phyloP scores from a whole-genome alignment of 1,139 yeast genomes.

The Pneumocystis jirovecii region DNA sequence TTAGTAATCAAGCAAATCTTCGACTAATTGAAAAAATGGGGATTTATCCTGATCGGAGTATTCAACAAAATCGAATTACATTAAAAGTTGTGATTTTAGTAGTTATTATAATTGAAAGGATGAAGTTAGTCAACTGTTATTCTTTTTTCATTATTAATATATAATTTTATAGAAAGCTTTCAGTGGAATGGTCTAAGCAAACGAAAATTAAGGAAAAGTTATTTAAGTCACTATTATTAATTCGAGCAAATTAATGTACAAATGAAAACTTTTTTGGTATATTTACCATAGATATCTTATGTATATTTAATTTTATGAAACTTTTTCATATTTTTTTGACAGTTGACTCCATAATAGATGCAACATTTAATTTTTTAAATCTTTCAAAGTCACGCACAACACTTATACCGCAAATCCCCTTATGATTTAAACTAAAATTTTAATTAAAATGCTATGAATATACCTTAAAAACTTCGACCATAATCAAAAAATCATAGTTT shows the following conservation, averaged over 20 bases:
- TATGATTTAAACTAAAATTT: slow-evolving; percentile 9
- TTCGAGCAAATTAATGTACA: not conserved
- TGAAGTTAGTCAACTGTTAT: not conserved
- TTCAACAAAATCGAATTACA: slow-evolving; percentile 7
- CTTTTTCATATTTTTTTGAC: not conserved
- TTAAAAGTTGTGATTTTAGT: slow-evolving; percentile 11
- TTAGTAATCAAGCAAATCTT: slow-evolving; percentile 16
- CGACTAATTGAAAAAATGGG: slow-evolving; percentile 16
- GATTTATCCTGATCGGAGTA: slow-evolving; percentile 16
- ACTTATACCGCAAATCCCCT: slow-evolving; percentile 61
- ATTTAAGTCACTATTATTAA: not conserved
- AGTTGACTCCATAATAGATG: not conserved
- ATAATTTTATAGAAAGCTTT: not conserved
- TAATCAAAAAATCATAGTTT: slow-evolving; percentile 57
- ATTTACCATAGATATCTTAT: not conserved
- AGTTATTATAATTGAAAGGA: slow-evolving; percentile 10
- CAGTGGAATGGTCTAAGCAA: not conserved
- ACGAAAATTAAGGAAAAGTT: not conserved
- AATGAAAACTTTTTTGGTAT: not conserved
- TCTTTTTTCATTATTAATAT: not conserved
- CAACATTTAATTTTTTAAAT: slow-evolving; percentile 43
- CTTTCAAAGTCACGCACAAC: slow-evolving; percentile 53
- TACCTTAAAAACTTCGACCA: slow-evolving; percentile 70
- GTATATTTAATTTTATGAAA: not conserved
- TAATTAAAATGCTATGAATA: slow-evolving; percentile 15